These are phyloP conservation scores for Graphilbum ipis-grandicollis DNA, from an alignment of 2,329 filamentous ascomycete species.

Conservation along the genomic window DNA sequence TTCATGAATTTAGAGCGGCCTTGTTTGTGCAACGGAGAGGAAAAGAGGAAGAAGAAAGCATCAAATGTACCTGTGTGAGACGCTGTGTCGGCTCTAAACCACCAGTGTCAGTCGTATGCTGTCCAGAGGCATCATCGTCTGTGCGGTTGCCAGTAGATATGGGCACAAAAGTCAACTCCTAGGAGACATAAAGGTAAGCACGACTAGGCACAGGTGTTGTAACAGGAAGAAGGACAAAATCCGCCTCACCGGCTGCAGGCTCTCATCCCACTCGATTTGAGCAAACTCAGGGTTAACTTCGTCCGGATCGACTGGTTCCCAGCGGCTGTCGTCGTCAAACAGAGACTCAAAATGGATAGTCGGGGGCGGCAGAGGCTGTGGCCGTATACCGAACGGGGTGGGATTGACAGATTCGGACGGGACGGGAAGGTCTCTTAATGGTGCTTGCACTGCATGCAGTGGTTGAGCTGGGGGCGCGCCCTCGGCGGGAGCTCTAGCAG, in stretches of 20 bases:
- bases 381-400: constrained; percentile 19
- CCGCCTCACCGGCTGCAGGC: constrained; percentile 35
- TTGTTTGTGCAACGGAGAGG: no score
- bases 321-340: constrained; percentile 50
- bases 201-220: background rate
- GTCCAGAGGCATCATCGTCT: constrained; percentile 1
- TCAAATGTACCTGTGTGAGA: constrained; percentile 40
- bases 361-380: constrained; percentile 23
- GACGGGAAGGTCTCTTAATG: constrained; percentile 7
- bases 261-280: constrained; percentile 59
- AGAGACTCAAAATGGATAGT: constrained; percentile 48
- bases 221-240: constrained; percentile 13
- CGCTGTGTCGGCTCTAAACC: constrained; percentile 56
- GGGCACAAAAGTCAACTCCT: constrained; percentile 16
- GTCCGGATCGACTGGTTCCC: constrained; percentile 49
- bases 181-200: background rate
- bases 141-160: constrained; percentile 16
- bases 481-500: background rate
- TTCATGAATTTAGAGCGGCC: background rate
- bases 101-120: constrained; percentile 9
- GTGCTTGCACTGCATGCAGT: background rate
- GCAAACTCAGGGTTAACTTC: constrained; percentile 48
- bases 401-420: constrained; percentile 1
- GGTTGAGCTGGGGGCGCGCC: background rate
- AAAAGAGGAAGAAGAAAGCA: constrained; percentile 1